Evolutionary conservation across 129 eudicot genomes (phyloP).

Genomic region (Calendula officinalis): DNA sequence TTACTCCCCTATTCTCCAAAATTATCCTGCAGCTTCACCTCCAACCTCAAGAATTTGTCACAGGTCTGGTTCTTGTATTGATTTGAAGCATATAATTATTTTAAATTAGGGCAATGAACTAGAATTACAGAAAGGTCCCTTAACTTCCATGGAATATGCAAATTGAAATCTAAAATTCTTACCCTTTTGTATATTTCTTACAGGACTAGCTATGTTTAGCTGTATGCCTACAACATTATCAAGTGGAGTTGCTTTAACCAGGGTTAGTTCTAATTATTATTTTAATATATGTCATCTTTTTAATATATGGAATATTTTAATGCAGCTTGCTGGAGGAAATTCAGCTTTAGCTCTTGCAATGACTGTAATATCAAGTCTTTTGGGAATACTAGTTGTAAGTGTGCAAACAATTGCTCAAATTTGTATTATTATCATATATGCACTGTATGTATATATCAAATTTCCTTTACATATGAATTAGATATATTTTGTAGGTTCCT

Average conservation of each 20-base stretch:
- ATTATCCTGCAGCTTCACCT: slow-evolving; percentile 73
- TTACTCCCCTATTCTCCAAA: slow-evolving; percentile 77
- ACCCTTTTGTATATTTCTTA: slow-evolving; percentile 22
- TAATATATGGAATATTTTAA: slow-evolving; percentile 20
- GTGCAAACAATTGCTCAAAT: slow-evolving; percentile 9
- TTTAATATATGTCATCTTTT: background rate
- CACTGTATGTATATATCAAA: too few relatives aligned
- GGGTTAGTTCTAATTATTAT: slow-evolving; percentile 40
- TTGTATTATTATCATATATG: too few relatives aligned
- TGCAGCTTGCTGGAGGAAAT: slow-evolving; percentile 94
- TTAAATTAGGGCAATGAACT: slow-evolving; percentile 8
- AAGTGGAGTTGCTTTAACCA: slow-evolving; percentile 90
- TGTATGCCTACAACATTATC: slow-evolving; percentile 99
- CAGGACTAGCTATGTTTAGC: slow-evolving; percentile 85
- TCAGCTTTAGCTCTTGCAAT: slow-evolving; percentile 93
- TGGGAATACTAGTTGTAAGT: slow-evolving; percentile 87
- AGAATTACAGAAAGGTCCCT: slow-evolving; percentile 5
- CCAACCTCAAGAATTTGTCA: slow-evolving; percentile 92
- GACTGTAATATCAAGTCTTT: slow-evolving; percentile 79
- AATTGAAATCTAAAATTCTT: slow-evolving; percentile 7
- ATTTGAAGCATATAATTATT: slow-evolving; percentile 1
- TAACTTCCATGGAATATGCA: slow-evolving; percentile 1
- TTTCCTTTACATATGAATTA: background rate
- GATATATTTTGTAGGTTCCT: slow-evolving; percentile 54
- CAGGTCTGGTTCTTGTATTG: slow-evolving; percentile 54